Percentiles rank a stretch among this genome's conserved stretches.
Conservation (phyloP, 2,329 filamentous ascomycete genomes). For the Fusarium subtropicale region DNA sequence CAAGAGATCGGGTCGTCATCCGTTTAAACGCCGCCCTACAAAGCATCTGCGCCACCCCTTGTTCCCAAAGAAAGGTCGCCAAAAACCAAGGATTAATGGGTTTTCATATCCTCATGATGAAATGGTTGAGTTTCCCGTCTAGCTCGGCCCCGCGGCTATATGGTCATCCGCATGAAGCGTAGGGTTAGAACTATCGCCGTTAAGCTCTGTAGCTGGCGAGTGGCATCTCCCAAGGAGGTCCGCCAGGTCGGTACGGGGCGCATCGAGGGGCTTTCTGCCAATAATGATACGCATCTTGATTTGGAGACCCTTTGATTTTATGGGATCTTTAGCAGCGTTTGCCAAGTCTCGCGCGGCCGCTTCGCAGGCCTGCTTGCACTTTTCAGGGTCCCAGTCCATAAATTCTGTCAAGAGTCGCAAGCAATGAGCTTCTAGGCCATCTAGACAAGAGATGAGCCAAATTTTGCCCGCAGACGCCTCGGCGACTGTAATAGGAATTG, state of each 20-base stretch:
- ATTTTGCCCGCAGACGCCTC: constrained; percentile 62
- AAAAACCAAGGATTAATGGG: constrained; percentile 5
- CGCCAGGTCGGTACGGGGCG: constrained; percentile 38
- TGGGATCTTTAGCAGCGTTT: constrained; percentile 59
- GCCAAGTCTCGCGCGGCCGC: constrained; percentile 62
- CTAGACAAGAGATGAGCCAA: constrained; percentile 64
- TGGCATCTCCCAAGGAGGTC: constrained; percentile 28
- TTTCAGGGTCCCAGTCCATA: constrained; percentile 63
- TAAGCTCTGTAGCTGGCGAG: constrained; percentile 37
- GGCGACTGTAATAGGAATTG: constrained; percentile 61
- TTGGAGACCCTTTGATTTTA: constrained; percentile 56
- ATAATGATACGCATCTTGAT: constrained; percentile 62
- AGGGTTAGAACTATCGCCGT: constrained; percentile 41
- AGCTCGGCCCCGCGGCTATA: constrained; percentile 8
- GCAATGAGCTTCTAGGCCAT: constrained; percentile 61
- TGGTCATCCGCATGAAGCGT: constrained; percentile 42
- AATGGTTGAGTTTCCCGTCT: background rate
- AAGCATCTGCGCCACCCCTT: constrained; percentile 39
- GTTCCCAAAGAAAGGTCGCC: constrained; percentile 18
- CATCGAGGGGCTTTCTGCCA: constrained; percentile 61
- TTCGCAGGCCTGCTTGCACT: constrained; percentile 61
- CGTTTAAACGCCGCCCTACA: constrained; percentile 39
- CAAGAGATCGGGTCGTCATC: constrained; percentile 30
- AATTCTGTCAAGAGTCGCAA: constrained; percentile 65
- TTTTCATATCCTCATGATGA: constrained; percentile 18